A percentile compares a stretch with the other conserved stretches of the same genome.
These are phyloP conservation scores for Penicillium coprophilum DNA, from an alignment of 495 filamentous ascomycete genomes.

Conservation along the genomic window DNA sequence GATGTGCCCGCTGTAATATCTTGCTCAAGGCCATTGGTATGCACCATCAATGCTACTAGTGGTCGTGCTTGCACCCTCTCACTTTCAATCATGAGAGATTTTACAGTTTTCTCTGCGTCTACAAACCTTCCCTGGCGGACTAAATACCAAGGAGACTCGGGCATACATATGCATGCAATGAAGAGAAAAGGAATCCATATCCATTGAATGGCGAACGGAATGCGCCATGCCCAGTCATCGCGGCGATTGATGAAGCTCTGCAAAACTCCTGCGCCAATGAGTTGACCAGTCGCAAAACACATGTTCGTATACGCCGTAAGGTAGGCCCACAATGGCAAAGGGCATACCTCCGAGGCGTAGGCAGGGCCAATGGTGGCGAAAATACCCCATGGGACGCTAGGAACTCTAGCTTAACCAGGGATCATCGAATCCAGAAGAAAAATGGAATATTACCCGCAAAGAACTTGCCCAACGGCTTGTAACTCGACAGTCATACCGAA, in stretches of 20 bases:
- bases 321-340: conserved; percentile 64
- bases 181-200: conserved; percentile 73
- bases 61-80: conserved; percentile 11
- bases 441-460: conserved; percentile 54
- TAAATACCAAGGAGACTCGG: conserved; percentile 77
- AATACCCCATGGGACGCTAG: conserved; percentile 60
- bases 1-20: conserved; percentile 29
- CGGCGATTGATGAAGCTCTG: conserved; percentile 52
- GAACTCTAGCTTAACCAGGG: conserved; percentile 69
- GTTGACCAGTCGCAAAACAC: conserved; percentile 71
- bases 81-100: conserved; percentile 24
- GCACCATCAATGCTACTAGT: conserved; percentile 50
- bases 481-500: conserved; percentile 58
- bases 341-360: conserved; percentile 73
- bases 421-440: conserved; percentile 29
- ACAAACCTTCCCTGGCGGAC: conserved; percentile 63
- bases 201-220: conserved; percentile 72
- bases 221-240: conserved; percentile 62
- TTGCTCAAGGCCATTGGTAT: conserved; percentile 40
- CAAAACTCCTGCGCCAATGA: conserved; percentile 68
- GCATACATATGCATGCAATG: conserved; percentile 63
- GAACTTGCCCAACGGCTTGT: conserved; percentile 61
- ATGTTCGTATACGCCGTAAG: conserved; percentile 74
- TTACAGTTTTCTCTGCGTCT: conserved; percentile 51
- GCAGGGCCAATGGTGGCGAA: conserved; percentile 72